Evolutionary conservation across 257 asterid species (phyloP).

Genomic region (Solanum etuberosum): DNA sequence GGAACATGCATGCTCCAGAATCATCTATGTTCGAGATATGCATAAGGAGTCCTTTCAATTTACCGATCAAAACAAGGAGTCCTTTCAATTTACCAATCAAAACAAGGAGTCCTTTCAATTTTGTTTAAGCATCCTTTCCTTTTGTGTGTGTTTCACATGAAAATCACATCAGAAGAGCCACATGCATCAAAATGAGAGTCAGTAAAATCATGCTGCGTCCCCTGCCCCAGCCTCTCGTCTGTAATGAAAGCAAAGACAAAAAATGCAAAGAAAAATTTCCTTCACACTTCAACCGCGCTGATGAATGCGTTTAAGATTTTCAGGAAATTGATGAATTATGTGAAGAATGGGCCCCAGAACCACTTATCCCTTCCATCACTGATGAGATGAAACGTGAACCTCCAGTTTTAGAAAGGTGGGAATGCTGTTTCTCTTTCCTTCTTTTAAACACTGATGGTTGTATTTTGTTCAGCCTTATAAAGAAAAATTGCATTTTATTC

Average conservation of each 20-base stretch:
- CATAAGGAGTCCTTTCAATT: background rate
- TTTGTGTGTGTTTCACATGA: background rate
- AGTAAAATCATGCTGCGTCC: background rate
- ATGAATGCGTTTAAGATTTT: conserved; percentile 10
- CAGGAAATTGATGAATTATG: conserved; percentile 96
- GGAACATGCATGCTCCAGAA: background rate
- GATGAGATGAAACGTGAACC: conserved; percentile 67
- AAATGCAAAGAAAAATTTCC: background rate
- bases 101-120: background rate
- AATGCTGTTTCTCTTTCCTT: background rate
- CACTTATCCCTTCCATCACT: conserved; percentile 61
- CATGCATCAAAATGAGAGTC: background rate
- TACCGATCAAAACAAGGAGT: background rate
- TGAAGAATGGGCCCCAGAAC: conserved; percentile 89
- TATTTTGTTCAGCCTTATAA: background rate
- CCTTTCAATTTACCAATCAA: background rate
- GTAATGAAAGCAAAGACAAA: background rate
- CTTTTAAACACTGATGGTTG: background rate
- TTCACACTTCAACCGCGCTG: background rate
- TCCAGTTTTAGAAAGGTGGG: conserved; percentile 77
- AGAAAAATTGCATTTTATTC: background rate
- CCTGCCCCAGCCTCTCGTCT: background rate
- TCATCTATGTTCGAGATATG: background rate
- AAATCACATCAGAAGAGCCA: too few species aligned
- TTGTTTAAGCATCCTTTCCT: background rate